phyloP scores from a whole-genome alignment of 176 grass and related monocot genomes.

The Lolium perenne region DNA sequence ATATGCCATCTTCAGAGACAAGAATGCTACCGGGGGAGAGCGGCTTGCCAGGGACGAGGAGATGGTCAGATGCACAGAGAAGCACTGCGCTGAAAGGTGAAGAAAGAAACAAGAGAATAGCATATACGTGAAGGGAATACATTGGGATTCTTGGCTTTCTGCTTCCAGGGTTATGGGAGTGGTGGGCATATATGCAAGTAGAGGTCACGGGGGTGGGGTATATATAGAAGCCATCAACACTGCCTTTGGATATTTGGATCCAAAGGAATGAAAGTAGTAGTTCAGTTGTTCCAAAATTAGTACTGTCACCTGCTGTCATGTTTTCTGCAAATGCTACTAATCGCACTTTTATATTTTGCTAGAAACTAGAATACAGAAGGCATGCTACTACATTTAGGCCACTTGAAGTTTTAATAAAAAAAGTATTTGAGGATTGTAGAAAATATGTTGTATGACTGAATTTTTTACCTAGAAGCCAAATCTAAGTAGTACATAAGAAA shows the following conservation, averaged over 20 bases:
- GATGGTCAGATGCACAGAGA: conserved; percentile 32
- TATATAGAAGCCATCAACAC: conserved; percentile 29
- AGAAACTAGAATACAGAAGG: background rate
- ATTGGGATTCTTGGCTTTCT: background rate
- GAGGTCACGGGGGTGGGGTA: background rate
- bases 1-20: conserved; percentile 50
- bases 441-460: background rate
- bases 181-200: background rate
- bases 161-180: background rate
- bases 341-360: background rate
- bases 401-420: background rate
- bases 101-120: conserved; percentile 32
- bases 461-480: background rate
- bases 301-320: background rate
- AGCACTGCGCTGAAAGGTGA: conserved; percentile 30
- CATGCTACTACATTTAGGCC: background rate
- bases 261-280: conserved; percentile 27
- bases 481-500: background rate
- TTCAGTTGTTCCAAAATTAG: conserved; percentile 41
- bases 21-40: conserved; percentile 35
- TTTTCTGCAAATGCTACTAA: conserved; percentile 32
- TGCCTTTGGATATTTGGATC: background rate
- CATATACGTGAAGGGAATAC: background rate
- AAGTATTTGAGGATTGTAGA: background rate
- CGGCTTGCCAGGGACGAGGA: conserved; percentile 31